phyloP scores from a whole-genome alignment of 164 flowering plant species.

The Stephania yunnanensis region DNA sequence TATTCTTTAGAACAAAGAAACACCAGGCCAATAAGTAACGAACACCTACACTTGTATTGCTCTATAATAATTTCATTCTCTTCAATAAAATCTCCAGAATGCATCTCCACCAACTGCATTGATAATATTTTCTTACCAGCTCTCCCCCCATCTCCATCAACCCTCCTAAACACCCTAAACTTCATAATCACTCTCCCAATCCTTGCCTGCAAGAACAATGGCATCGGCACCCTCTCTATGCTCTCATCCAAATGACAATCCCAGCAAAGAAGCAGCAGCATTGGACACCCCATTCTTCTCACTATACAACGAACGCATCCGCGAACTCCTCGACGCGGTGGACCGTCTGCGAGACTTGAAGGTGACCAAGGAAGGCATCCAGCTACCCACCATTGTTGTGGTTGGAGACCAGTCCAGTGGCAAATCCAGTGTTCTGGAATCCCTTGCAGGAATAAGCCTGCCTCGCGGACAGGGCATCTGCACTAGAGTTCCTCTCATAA shows the following conservation, averaged over 20 bases:
- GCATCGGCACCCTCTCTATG: no score
- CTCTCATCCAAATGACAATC: neutral
- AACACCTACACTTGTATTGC: neutral
- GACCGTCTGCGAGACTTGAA: constrained; percentile 5
- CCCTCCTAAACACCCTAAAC: no score
- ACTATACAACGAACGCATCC: constrained; percentile 2
- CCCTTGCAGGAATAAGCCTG: constrained; percentile 4
- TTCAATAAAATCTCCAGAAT: neutral
- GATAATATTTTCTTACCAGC: neutral
- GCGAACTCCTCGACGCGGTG: constrained; percentile 4
- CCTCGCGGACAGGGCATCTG: constrained; percentile 14
- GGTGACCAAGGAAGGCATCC: constrained; percentile 7
- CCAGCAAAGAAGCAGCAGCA: neutral
- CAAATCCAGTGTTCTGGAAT: constrained; percentile 12
- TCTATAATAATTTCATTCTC: neutral
- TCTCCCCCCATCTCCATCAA: no score
- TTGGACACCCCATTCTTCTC: neutral
- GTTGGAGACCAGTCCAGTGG: constrained; percentile 15
- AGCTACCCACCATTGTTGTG: constrained; percentile 10
- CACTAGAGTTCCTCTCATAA: constrained; percentile 10
- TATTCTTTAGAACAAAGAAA: no score
- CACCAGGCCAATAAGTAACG: no score
- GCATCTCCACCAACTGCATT: neutral
- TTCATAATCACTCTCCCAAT: no score
- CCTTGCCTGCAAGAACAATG: neutral